A percentile compares a stretch with the other conserved stretches of the same genome.
Conservation (phyloP, 768 basidiomycete species). For the Lyophyllum atratum region DNA sequence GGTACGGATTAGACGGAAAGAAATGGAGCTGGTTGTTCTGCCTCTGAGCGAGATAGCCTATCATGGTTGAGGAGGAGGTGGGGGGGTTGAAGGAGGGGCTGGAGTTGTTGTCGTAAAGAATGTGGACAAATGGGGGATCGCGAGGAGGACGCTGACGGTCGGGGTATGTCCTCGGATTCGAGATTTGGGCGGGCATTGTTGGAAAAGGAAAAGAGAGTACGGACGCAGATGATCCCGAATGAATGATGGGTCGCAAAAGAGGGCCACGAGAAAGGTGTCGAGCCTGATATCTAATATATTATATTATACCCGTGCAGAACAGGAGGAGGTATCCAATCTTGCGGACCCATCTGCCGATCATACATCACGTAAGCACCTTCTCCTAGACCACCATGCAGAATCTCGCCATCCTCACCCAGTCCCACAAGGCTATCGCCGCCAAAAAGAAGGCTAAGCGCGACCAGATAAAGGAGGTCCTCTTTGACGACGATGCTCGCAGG, state of each 20-base stretch:
- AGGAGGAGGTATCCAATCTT: not conserved
- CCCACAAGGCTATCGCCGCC: slow-evolving; percentile 62
- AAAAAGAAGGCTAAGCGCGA: slow-evolving; percentile 66
- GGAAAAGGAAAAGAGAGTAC: not conserved
- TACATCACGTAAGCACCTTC: slow-evolving; percentile 16
- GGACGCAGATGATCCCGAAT: not conserved
- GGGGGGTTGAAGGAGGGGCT: slow-evolving; percentile 11
- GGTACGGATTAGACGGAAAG: slow-evolving; percentile 44
- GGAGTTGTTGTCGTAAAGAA: slow-evolving; percentile 24
- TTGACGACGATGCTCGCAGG: slow-evolving; percentile 87
- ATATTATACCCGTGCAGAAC: slow-evolving; percentile 15
- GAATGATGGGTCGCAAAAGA: slow-evolving; percentile 7
- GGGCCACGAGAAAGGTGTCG: slow-evolving; percentile 6
- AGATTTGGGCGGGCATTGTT: slow-evolving; percentile 8
- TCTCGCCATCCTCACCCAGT: slow-evolving; percentile 58
- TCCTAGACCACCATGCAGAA: slow-evolving; percentile 26
- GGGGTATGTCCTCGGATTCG: slow-evolving; percentile 15
- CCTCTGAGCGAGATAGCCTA: slow-evolving; percentile 33
- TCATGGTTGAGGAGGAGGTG: slow-evolving; percentile 22
- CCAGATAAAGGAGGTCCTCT: slow-evolving; percentile 80
- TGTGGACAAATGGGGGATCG: slow-evolving; percentile 23
- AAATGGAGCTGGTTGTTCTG: slow-evolving; percentile 35
- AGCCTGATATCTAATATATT: slow-evolving; percentile 11
- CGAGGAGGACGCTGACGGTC: slow-evolving; percentile 5
- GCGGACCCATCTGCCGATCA: slow-evolving; percentile 12